Conservation (phyloP, 768 basidiomycete genomes). For the Trichaptum fuscoviolaceum region DNA sequence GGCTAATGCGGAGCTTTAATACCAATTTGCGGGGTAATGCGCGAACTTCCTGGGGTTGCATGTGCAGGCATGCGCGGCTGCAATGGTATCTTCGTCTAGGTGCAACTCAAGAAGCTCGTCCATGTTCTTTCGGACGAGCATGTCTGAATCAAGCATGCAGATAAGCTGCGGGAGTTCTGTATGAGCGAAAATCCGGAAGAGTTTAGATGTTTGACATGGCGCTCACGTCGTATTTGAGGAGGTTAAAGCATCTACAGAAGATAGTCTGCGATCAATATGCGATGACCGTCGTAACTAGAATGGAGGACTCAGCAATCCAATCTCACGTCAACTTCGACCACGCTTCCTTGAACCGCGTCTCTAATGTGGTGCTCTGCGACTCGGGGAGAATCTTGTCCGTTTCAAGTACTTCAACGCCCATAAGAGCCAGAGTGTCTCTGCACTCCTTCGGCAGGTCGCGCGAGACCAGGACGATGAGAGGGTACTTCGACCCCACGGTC, state of each 20-base stretch:
- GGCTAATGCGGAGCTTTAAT: too few relatives aligned
- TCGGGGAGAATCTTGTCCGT: not conserved
- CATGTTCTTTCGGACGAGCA: constrained; percentile 80
- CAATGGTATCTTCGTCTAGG: constrained; percentile 68
- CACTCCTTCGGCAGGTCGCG: constrained; percentile 44
- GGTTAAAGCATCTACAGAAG: not conserved
- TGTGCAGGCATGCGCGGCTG: constrained; percentile 85
- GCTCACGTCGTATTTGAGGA: constrained; percentile 1
- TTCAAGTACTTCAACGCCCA: not conserved
- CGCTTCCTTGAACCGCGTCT: not conserved
- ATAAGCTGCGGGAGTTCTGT: constrained; percentile 67
- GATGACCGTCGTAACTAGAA: not conserved
- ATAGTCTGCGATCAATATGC: not conserved
- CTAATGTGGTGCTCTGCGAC: not conserved
- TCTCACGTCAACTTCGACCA: not conserved
- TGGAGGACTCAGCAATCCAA: not conserved
- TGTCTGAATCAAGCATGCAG: constrained; percentile 86
- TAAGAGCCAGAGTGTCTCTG: not conserved
- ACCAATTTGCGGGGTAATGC: constrained; percentile 92
- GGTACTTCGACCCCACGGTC: constrained; percentile 55
- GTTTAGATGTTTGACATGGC: too few relatives aligned
- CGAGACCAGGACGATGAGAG: constrained; percentile 77
- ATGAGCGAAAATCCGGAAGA: too few relatives aligned
- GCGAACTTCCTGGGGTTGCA: constrained; percentile 84
- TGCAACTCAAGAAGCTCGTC: constrained; percentile 59